These are phyloP conservation scores for grape (Vitis vinifera) DNA, from an alignment of 164 flowering plant species.

Conservation along the genomic window DNA sequence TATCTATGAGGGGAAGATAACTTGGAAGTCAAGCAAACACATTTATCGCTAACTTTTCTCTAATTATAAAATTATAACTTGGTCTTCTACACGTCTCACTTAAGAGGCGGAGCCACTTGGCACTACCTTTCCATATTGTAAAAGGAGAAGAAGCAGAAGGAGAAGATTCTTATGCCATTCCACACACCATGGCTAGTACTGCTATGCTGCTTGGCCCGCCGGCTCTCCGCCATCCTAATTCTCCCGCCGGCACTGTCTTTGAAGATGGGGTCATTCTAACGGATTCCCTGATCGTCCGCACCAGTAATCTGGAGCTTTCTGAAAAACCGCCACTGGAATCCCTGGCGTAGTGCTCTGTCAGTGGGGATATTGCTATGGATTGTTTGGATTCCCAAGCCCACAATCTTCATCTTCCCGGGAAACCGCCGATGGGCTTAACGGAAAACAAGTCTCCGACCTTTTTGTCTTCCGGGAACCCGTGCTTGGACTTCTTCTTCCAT, in stretches of 20 bases:
- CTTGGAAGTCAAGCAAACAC: too few species aligned
- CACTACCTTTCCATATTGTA: too few species aligned
- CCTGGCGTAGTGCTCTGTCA: too few species aligned
- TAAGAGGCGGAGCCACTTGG: too few species aligned
- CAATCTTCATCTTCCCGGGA: not conserved
- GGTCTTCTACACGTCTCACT: too few species aligned
- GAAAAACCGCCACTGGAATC: not conserved
- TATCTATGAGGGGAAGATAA: too few species aligned
- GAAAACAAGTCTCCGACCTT: conserved; percentile 46
- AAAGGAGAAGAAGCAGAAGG: too few species aligned
- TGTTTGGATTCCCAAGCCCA: conserved; percentile 11
- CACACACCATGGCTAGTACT: not conserved
- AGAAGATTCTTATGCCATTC: not conserved
- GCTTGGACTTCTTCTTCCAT: conserved; percentile 71
- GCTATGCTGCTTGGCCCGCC: conserved; percentile 10
- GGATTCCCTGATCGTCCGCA: conserved; percentile 8
- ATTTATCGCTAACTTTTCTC: too few species aligned
- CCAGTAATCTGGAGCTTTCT: conserved; percentile 1
- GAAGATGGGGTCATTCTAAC: not conserved
- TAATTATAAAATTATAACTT: too few species aligned
- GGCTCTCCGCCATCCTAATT: not conserved
- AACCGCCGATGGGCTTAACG: conserved; percentile 33
- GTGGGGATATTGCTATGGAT: not conserved
- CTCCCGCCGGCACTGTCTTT: not conserved
- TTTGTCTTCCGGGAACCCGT: conserved; percentile 48